Conservation (phyloP, 768 basidiomycete species). For the Flagelloscypha sp. region DNA sequence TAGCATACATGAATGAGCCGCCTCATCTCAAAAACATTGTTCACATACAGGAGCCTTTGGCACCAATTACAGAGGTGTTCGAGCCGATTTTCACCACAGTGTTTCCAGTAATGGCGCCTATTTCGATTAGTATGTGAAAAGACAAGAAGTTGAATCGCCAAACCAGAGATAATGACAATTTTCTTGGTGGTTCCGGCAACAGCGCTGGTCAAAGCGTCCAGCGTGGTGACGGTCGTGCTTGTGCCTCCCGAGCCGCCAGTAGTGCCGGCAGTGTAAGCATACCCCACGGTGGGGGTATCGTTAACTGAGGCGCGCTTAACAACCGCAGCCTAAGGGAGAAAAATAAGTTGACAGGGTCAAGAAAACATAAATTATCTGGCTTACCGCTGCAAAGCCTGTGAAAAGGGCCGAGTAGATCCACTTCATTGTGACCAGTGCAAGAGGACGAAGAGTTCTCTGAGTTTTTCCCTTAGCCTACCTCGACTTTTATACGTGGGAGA, state of each 20-base stretch:
- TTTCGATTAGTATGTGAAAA: neutral
- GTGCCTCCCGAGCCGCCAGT: constrained; percentile 36
- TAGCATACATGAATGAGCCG: neutral
- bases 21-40: neutral
- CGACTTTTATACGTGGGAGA: too few species aligned
- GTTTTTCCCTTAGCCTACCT: too few species aligned
- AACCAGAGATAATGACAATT: constrained; percentile 37
- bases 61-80: constrained; percentile 36
- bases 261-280: constrained; percentile 27
- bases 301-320: constrained; percentile 28
- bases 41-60: constrained; percentile 28
- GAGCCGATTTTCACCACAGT: constrained; percentile 33
- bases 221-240: constrained; percentile 33
- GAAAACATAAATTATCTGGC: too few species aligned
- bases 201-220: constrained; percentile 32
- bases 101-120: constrained; percentile 37
- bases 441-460: too few species aligned
- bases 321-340: too few species aligned
- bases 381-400: too few species aligned
- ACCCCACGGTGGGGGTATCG: constrained; percentile 32
- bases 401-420: too few species aligned
- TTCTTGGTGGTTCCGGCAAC: constrained; percentile 33
- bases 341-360: too few species aligned
- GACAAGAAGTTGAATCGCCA: neutral
- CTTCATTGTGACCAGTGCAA: too few species aligned